These are phyloP conservation scores for Colletotrichum sp. DNA, from an alignment of 2,329 filamentous ascomycete genomes.

Conservation along the genomic window DNA sequence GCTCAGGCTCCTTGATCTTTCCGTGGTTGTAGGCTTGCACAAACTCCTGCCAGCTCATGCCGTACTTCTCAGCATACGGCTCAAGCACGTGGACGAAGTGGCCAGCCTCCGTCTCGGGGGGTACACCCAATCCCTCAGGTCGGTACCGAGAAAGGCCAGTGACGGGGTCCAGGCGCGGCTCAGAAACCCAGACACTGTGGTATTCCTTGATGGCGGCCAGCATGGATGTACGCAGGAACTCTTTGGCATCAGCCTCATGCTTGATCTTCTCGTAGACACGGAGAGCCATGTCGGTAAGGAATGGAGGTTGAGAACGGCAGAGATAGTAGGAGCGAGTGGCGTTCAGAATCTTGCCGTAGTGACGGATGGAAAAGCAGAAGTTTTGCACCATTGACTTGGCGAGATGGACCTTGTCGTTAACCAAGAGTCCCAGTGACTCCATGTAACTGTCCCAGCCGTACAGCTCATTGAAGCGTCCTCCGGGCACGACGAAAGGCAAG, in stretches of 20 bases:
- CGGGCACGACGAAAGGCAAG: slow-evolving; percentile 94
- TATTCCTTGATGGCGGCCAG: slow-evolving; percentile 98
- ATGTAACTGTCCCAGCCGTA: slow-evolving; percentile 99
- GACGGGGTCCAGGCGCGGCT: slow-evolving; percentile 77
- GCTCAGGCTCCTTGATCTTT: slow-evolving; percentile 78
- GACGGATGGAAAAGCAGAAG: slow-evolving; percentile 97
- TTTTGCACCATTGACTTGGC: slow-evolving; percentile 95
- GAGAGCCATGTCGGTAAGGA: slow-evolving; percentile 96
- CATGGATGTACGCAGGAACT: slow-evolving; percentile 81
- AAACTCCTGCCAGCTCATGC: slow-evolving; percentile 83
- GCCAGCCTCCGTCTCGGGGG: slow-evolving; percentile 86
- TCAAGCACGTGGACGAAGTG: slow-evolving; percentile 86
- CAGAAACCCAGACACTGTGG: slow-evolving; percentile 83
- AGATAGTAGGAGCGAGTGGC: slow-evolving; percentile 97
- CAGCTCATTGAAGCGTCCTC: slow-evolving; percentile 95
- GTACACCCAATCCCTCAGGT: slow-evolving; percentile 83
- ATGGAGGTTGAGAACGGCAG: slow-evolving; percentile 91
- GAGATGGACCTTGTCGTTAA: slow-evolving; percentile 83
- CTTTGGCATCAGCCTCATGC: slow-evolving; percentile 77
- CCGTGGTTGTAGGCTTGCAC: slow-evolving; percentile 86
- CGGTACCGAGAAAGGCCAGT: slow-evolving; percentile 86
- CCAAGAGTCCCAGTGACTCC: slow-evolving; percentile 88
- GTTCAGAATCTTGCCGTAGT: slow-evolving; percentile 98
- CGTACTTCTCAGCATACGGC: slow-evolving; percentile 84
- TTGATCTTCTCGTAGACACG: slow-evolving; percentile 94